These are phyloP conservation scores for Aspergillus persii DNA, from an alignment of 2,329 filamentous ascomycete genomes.

Conservation along the genomic window DNA sequence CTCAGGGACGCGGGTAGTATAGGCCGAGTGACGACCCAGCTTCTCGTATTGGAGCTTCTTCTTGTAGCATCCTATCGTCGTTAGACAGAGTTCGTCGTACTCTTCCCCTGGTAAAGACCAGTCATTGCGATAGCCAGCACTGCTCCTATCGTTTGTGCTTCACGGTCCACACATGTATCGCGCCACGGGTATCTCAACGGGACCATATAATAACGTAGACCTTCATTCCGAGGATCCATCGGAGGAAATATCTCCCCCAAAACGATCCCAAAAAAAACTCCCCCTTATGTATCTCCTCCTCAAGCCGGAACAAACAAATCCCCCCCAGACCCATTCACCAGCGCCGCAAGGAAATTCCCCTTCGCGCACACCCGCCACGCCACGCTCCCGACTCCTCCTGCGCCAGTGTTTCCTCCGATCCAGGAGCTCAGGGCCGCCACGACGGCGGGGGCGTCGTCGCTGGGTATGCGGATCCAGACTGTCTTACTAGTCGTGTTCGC, in stretches of 20 bases:
- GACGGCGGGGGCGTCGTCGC: slow-evolving; percentile 44
- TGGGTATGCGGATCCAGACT: slow-evolving; percentile 46
- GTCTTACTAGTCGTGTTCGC: slow-evolving; percentile 9
- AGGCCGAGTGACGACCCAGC: no score
- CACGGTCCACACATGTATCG: no score
- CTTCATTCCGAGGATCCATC: no score
- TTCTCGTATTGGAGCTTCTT: background rate
- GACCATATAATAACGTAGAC: no score
- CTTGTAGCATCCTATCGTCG: background rate
- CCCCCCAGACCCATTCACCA: slow-evolving; percentile 33
- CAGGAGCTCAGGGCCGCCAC: slow-evolving; percentile 47
- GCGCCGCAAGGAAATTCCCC: slow-evolving; percentile 36
- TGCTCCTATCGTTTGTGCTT: no score
- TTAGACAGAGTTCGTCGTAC: no score
- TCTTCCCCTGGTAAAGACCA: background rate
- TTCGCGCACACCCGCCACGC: slow-evolving; percentile 41
- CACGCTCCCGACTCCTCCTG: slow-evolving; percentile 21
- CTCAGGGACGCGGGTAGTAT: background rate
- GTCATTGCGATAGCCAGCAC: background rate
- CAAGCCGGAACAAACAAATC: slow-evolving; percentile 33
- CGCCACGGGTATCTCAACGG: no score
- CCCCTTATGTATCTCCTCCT: background rate
- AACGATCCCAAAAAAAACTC: no score
- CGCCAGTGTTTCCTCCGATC: slow-evolving; percentile 34
- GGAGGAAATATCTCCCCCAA: no score